These are phyloP conservation scores for Trametes gibbosa DNA, from an alignment of 768 basidiomycete genomes.

Conservation along the genomic window DNA sequence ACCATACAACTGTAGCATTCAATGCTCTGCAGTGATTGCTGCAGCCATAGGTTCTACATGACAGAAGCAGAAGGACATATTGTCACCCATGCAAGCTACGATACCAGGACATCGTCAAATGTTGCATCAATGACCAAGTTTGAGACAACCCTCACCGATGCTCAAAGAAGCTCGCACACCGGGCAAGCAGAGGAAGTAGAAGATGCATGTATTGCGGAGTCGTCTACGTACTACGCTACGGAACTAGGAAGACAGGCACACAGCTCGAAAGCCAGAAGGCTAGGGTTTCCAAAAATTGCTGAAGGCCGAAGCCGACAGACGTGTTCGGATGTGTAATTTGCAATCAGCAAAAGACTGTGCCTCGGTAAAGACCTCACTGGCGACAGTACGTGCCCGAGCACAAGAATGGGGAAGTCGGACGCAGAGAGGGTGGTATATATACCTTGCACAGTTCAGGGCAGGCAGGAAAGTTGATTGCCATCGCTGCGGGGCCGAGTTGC, in stretches of 20 bases:
- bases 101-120: too few relatives aligned
- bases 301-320: conserved; percentile 85
- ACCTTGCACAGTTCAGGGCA: conserved; percentile 19
- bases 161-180: too few relatives aligned
- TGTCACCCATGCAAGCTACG: too few relatives aligned
- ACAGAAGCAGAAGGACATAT: too few relatives aligned
- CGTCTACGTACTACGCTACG: not conserved
- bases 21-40: not conserved
- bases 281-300: conserved; percentile 83
- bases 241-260: not conserved
- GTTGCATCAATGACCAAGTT: too few relatives aligned
- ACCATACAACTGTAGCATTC: conserved; percentile 17
- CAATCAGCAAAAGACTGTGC: conserved; percentile 95
- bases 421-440: conserved; percentile 37
- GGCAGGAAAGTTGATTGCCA: not conserved
- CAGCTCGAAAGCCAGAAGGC: not conserved
- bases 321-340: conserved; percentile 97
- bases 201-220: not conserved
- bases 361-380: conserved; percentile 96
- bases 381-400: conserved; percentile 95
- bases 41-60: too few relatives aligned
- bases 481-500: not conserved
- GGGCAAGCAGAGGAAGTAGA: not conserved
- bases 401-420: conserved; percentile 54
- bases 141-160: too few relatives aligned